A percentile compares a stretch with the other conserved stretches of the same genome.
phyloP scores from a whole-genome alignment of 257 asterid genomes.

The Solanum etuberosum region DNA sequence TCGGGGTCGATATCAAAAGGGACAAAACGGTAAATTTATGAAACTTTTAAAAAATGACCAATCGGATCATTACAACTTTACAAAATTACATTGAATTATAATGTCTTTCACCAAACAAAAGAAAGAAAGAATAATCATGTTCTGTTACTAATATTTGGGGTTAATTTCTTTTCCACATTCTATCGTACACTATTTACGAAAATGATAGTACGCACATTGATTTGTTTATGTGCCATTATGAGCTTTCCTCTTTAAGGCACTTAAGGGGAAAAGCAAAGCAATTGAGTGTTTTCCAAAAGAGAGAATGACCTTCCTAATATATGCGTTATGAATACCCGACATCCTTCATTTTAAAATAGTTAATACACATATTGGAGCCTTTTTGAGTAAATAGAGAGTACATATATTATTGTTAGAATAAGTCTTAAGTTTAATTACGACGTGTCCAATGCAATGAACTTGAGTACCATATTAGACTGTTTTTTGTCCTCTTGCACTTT shows the following conservation, averaged over 20 bases:
- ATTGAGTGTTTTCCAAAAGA: background rate
- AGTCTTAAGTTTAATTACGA: background rate
- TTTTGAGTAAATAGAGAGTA: background rate
- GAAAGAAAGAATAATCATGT: background rate
- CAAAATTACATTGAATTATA: background rate
- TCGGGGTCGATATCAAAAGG: too few species aligned
- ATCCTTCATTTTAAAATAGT: background rate
- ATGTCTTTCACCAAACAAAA: background rate
- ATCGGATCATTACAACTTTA: too few species aligned
- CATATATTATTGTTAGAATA: background rate
- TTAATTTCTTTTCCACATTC: background rate
- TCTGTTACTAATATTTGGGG: background rate
- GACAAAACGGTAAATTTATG: too few species aligned
- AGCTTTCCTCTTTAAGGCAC: background rate
- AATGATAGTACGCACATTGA: background rate
- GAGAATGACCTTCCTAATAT: background rate
- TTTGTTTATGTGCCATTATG: background rate
- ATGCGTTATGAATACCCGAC: background rate
- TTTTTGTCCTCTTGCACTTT: background rate
- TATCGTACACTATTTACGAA: background rate
- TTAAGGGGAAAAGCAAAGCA: background rate
- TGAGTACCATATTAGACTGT: background rate
- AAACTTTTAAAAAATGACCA: too few species aligned
- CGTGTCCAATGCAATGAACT: background rate
- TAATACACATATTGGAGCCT: background rate